Conservation (phyloP, 345 rosid genomes). For the Cochlearia excelsa region DNA sequence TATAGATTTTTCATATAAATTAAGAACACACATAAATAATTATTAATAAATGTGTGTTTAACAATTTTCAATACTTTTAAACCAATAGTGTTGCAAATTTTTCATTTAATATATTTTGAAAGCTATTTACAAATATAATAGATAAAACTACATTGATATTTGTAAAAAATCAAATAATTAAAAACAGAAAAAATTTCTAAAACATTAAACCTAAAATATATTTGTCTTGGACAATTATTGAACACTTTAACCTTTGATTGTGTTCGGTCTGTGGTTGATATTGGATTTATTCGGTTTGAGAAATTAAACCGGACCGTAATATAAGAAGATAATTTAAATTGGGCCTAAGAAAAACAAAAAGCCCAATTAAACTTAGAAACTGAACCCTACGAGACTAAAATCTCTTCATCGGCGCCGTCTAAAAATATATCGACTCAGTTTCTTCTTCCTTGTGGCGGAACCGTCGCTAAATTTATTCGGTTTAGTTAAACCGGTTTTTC, state of each 20-base stretch:
- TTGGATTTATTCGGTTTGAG: conserved; percentile 2
- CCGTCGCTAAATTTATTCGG: background rate
- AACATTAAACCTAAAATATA: too few relatives aligned
- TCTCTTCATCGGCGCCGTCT: conserved; percentile 20
- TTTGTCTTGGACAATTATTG: too few relatives aligned
- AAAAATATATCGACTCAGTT: background rate
- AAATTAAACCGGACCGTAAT: conserved; percentile 21
- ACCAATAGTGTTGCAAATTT: too few relatives aligned
- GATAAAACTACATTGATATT: too few relatives aligned
- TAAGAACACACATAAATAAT: too few relatives aligned
- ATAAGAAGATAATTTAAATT: background rate
- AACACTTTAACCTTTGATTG: background rate
- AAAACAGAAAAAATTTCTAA: too few relatives aligned
- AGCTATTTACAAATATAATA: too few relatives aligned
- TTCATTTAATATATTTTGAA: too few relatives aligned
- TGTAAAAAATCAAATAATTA: too few relatives aligned
- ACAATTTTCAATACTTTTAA: too few relatives aligned
- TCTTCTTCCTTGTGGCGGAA: background rate
- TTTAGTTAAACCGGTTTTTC: conserved; percentile 7
- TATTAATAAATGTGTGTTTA: background rate
- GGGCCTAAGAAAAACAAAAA: conserved; percentile 10
- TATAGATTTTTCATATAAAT: too few relatives aligned
- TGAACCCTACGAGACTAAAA: conserved; percentile 19
- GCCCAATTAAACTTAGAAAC: conserved; percentile 17
- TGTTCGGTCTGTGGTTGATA: background rate